Base-by-base conservation (phyloP, 208 protist species). In the Naegleria fowleri region DNA sequence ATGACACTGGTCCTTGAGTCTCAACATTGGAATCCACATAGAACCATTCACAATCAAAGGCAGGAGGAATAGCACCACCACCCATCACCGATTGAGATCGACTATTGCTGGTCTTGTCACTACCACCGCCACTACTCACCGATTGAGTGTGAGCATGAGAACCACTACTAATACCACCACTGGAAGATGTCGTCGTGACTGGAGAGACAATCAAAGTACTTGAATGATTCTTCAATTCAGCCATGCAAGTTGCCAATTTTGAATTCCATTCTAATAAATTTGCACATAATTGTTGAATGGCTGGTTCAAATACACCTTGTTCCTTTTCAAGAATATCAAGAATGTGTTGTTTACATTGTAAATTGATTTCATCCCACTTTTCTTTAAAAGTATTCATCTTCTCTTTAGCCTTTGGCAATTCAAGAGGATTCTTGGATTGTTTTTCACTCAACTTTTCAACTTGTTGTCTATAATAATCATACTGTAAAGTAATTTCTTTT, bases 41-140 rank as follows among this genome's bases (percentile, higher is more conserved):
- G 41, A 88, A 88, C 41, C 43, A 88, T 88, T 88, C 84, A 88
- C 13, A 22, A 33, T 88, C 43, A 51, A 88, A 88, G 33, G 51
- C 5, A 58, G 39, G 39, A 39, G 84, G 84, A 59, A 88, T 58
- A 3, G 9, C 11, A 52, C 6, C 5, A 22, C 11, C 13, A 51
- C 6, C 38, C 16, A 22, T 33, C 11, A 11, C 38, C 3, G 41
- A 52, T 48, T 48, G 43, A 48, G 43, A 48, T 48, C 43, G n/a
- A n/a, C n/a, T n/a, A n/a, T n/a, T n/a, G n/a, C n/a, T n/a, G n/a
- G n/a, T n/a, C n/a, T n/a, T n/a, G n/a, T n/a, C n/a, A n/a, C n/a
- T 58, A 3, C 5, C 11, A n/a, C n/a, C n/a, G n/a, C n/a, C n/a
- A n/a, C n/a, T n/a, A n/a, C n/a, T n/a, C n/a, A n/a, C n/a, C n/a